Percentiles rank a stretch among this genome's conserved stretches.
phyloP scores from a whole-genome alignment of 2,329 filamentous ascomycete genomes.

The Ophiostoma himal-ulmi region DNA sequence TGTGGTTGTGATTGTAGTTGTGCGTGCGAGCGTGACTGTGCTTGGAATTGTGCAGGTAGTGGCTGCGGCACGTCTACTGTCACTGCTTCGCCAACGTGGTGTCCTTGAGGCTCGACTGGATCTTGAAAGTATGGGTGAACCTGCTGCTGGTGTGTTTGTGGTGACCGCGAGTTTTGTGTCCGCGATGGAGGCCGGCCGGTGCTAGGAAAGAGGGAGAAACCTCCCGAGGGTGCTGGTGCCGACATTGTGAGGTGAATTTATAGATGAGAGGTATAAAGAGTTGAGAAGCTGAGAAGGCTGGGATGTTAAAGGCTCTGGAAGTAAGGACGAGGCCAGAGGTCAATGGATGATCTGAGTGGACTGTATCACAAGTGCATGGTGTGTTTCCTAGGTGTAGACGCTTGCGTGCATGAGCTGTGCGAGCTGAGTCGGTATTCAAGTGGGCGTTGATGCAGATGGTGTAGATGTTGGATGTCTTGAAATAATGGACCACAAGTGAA shows the following conservation, averaged over 20 bases:
- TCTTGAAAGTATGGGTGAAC: neutral
- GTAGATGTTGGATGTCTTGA: neutral
- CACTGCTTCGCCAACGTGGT: constrained; percentile 23
- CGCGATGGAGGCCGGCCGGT: constrained; percentile 42
- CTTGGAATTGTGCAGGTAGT: constrained; percentile 32
- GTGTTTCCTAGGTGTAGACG: neutral
- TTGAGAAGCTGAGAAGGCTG: neutral
- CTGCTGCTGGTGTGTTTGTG: constrained; percentile 35
- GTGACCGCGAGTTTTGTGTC: constrained; percentile 38
- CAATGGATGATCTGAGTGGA: neutral
- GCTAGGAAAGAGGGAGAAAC: constrained; percentile 55
- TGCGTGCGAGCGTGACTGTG: neutral
- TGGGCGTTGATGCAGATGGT: neutral
- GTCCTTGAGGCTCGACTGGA: constrained; percentile 16
- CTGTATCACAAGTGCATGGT: neutral
- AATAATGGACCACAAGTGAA: neutral
- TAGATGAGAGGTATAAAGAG: neutral
- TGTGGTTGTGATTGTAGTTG: neutral
- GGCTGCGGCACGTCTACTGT: constrained; percentile 35
- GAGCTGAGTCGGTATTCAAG: neutral
- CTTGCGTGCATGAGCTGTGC: neutral
- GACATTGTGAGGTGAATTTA: constrained; percentile 34
- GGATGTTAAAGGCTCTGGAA: neutral
- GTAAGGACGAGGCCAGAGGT: neutral
- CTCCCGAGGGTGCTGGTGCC: constrained; percentile 38